A percentile compares a stretch with the other conserved stretches of the same genome.
These are phyloP conservation scores for Leccinum fallax DNA, from an alignment of 1,284 basidiomycete species.

Conservation along the genomic window DNA sequence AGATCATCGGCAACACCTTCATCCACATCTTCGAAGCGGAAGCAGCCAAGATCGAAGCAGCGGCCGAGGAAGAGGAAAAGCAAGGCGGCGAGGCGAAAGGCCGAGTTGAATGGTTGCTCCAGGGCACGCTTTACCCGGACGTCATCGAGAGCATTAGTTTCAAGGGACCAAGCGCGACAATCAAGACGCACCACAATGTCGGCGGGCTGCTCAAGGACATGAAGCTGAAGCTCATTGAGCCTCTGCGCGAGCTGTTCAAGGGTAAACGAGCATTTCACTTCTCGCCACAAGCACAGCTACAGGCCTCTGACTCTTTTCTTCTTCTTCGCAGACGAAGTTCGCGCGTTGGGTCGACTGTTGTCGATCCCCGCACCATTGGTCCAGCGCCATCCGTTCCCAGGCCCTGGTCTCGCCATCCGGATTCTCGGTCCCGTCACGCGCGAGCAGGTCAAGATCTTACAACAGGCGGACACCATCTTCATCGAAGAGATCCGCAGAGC, in stretches of 20 bases:
- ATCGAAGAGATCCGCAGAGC: conserved; percentile 97
- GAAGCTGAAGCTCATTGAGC: conserved; percentile 99
- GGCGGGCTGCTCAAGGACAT: conserved; percentile 96
- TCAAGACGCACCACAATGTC: conserved; percentile 99
- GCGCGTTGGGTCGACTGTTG: conserved; percentile 88
- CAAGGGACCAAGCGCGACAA: conserved; percentile 98
- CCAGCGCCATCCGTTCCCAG: conserved; percentile 98
- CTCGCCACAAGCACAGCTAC: neutral
- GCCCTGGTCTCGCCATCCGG: conserved; percentile 98
- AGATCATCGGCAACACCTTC: conserved; percentile 99
- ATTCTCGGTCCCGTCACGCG: conserved; percentile 95
- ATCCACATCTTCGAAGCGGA: conserved; percentile 97
- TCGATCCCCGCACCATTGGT: conserved; percentile 93
- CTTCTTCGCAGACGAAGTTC: conserved; percentile 81
- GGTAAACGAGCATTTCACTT: conserved; percentile 49
- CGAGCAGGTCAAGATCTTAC: conserved; percentile 93
- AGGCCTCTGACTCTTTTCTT: neutral
- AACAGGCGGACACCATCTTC: conserved; percentile 95
- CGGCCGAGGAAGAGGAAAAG: conserved; percentile 76
- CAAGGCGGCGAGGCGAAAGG: conserved; percentile 76
- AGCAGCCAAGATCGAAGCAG: conserved; percentile 87
- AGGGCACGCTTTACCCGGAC: conserved; percentile 98
- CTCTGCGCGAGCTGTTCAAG: conserved; percentile 97
- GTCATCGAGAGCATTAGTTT: conserved; percentile 99
- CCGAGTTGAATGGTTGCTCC: conserved; percentile 94